These are phyloP conservation scores for Ananas comosus DNA, from an alignment of 176 grass and related monocot species.

Conservation along the genomic window DNA sequence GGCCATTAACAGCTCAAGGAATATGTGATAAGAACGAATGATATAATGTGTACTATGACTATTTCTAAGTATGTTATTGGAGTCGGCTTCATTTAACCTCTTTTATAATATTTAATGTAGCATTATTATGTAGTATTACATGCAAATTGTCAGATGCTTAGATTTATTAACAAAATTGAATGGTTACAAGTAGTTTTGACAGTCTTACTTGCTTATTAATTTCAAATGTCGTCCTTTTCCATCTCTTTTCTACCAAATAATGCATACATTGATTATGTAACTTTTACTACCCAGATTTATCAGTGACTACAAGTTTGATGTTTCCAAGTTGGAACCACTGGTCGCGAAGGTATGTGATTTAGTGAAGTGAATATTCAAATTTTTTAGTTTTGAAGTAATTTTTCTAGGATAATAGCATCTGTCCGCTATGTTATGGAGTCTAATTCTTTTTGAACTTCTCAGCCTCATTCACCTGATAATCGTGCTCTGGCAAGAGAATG, in stretches of 20 bases:
- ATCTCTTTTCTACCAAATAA: constrained; percentile 1
- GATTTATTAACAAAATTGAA: not conserved
- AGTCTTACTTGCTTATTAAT: constrained; percentile 1
- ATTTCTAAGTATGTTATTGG: not conserved
- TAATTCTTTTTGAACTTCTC: constrained; percentile 15
- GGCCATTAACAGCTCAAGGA: not conserved
- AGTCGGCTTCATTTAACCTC: no score
- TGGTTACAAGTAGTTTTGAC: not conserved
- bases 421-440: constrained; percentile 5
- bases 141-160: not conserved
- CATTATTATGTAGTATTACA: not conserved
- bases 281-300: constrained; percentile 49
- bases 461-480: constrained; percentile 98
- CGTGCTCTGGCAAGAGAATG: constrained; percentile 91
- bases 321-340: constrained; percentile 87
- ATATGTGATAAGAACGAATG: not conserved
- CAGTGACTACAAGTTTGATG: constrained; percentile 76
- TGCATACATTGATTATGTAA: constrained; percentile 4
- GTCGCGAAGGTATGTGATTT: constrained; percentile 67
- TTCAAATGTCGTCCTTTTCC: not conserved
- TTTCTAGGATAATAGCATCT: constrained; percentile 1
- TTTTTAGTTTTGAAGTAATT: not conserved
- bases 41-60: not conserved
- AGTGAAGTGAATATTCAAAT: not conserved
- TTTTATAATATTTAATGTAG: no score